These are phyloP conservation scores for Aspergillus thermomutatus DNA, from an alignment of 2,329 filamentous ascomycete species.

Conservation along the genomic window DNA sequence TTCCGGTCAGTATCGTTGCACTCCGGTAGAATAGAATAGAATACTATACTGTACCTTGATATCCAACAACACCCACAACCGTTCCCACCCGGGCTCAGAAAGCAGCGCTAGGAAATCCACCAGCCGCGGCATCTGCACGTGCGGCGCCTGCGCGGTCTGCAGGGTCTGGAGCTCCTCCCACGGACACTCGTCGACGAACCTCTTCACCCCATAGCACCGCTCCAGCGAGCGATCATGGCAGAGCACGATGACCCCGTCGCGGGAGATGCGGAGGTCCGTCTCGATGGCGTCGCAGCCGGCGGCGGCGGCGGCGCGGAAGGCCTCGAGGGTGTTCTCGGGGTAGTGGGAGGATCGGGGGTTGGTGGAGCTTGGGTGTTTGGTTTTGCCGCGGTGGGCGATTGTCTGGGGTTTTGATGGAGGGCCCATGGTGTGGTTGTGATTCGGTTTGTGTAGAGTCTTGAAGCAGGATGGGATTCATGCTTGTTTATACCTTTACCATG, in stretches of 20 bases:
- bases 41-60: conserved; percentile 75
- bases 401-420: conserved; percentile 19
- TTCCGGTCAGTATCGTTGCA: background rate
- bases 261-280: conserved; percentile 80
- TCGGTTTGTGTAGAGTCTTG: background rate
- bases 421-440: background rate
- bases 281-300: conserved; percentile 79
- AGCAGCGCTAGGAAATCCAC: conserved; percentile 72
- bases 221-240: conserved; percentile 74
- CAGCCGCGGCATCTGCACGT: conserved; percentile 70
- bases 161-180: conserved; percentile 71
- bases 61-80: conserved; percentile 80
- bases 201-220: conserved; percentile 74
- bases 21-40: background rate
- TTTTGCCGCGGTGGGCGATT: conserved; percentile 54
- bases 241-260: conserved; percentile 79
- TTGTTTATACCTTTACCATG: background rate
- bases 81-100: conserved; percentile 58
- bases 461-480: too few species aligned
- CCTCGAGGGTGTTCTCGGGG: conserved; percentile 82
- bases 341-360: conserved; percentile 32
- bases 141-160: conserved; percentile 64
- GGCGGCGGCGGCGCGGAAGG: conserved; percentile 70
- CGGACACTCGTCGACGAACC: conserved; percentile 70
- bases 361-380: conserved; percentile 33